Conservation (phyloP, 2,329 filamentous ascomycete species). For the Fonsecaea erecta region DNA sequence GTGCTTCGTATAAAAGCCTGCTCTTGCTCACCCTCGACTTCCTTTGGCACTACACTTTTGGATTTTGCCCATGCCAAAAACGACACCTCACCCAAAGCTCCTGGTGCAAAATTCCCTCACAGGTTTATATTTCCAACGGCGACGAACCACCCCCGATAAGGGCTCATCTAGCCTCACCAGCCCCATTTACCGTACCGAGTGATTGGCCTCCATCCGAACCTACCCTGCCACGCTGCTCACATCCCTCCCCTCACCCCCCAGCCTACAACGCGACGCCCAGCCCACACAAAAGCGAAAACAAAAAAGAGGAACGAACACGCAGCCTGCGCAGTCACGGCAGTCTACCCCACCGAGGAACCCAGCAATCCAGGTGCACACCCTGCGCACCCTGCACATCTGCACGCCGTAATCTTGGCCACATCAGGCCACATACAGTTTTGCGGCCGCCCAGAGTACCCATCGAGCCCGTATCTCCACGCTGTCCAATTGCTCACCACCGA, state of each 20-base stretch:
- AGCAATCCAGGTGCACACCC: constrained; percentile 1
- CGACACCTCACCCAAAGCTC: not conserved
- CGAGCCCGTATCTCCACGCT: constrained; percentile 27
- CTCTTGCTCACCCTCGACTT: not conserved
- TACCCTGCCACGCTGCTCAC: not conserved
- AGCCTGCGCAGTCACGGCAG: constrained; percentile 1
- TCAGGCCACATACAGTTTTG: constrained; percentile 32
- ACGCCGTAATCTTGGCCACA: constrained; percentile 24
- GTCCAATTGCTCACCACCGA: constrained; percentile 19
- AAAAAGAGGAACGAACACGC: not conserved
- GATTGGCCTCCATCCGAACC: constrained; percentile 2
- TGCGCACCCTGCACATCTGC: not conserved
- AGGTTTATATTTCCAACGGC: not conserved
- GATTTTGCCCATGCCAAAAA: not conserved
- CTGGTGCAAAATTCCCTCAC: not conserved
- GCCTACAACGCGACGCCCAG: constrained; percentile 9
- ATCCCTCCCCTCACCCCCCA: not conserved
- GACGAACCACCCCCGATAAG: constrained; percentile 7
- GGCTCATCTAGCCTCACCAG: constrained; percentile 9
- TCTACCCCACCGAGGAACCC: not conserved
- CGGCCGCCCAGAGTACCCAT: constrained; percentile 2
- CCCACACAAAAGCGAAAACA: constrained; percentile 3
- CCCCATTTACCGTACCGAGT: constrained; percentile 2
- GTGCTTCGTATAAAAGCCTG: constrained; percentile 1
- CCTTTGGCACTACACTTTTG: not conserved